Percentiles rank a stretch among this genome's conserved stretches.
Evolutionary conservation across 352 stramenopile genomes (phyloP).

Genomic region (Globisporangium cylindrosporum): DNA sequence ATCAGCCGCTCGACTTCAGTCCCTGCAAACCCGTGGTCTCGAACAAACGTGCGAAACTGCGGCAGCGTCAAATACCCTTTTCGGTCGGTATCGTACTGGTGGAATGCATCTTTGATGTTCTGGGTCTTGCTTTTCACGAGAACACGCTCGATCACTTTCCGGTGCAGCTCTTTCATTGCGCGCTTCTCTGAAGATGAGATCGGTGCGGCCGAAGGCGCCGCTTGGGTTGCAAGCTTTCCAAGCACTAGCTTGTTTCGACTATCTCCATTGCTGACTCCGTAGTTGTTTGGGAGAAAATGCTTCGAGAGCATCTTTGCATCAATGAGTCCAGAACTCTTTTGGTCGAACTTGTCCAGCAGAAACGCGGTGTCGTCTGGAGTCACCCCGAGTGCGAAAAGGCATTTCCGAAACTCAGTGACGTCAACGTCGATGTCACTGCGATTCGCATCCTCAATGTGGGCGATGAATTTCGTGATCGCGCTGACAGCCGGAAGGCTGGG

Average conservation of each 20-base stretch:
- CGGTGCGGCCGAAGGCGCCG: background rate
- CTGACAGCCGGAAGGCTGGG: slow-evolving; percentile 21
- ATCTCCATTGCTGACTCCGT: background rate
- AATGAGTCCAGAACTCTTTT: slow-evolving; percentile 15
- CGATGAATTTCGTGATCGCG: slow-evolving; percentile 31
- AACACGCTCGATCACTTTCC: slow-evolving; percentile 55
- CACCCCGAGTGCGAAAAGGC: slow-evolving; percentile 33
- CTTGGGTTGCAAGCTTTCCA: background rate
- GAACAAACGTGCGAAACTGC: slow-evolving; percentile 50
- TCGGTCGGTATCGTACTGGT: slow-evolving; percentile 53
- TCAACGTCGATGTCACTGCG: slow-evolving; percentile 19
- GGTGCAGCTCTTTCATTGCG: slow-evolving; percentile 43
- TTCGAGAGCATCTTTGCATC: slow-evolving; percentile 21
- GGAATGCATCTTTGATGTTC: slow-evolving; percentile 67
- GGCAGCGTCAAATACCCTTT: slow-evolving; percentile 35
- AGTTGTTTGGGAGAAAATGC: slow-evolving; percentile 24
- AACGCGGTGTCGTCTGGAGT: slow-evolving; percentile 27
- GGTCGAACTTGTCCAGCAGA: slow-evolving; percentile 30
- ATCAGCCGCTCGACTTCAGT: slow-evolving; percentile 46
- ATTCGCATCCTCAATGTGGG: slow-evolving; percentile 16
- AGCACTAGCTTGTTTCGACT: background rate
- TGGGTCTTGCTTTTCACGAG: slow-evolving; percentile 47
- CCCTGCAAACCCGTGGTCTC: slow-evolving; percentile 54
- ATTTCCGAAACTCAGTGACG: slow-evolving; percentile 29
- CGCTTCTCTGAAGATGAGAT: slow-evolving; percentile 7